Conservation (phyloP, 2,329 filamentous ascomycete genomes). For the Aureobasidium sp. region DNA sequence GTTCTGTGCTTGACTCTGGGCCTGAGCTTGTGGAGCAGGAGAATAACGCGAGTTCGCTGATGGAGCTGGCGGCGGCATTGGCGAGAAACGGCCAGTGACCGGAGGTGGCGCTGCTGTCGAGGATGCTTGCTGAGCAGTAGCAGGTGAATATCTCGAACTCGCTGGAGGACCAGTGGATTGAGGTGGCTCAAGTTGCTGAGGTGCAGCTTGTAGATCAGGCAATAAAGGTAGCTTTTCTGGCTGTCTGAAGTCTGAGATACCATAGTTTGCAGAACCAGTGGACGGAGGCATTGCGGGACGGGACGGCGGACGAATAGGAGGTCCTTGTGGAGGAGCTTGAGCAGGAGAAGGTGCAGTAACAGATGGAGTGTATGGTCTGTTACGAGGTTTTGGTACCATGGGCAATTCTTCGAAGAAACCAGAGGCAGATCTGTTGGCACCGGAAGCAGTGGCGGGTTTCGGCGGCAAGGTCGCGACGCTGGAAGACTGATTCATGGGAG, state of each 20-base stretch:
- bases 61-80: slow-evolving; percentile 37
- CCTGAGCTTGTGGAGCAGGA: slow-evolving; percentile 40
- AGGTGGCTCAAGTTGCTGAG: slow-evolving; percentile 24
- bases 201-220: slow-evolving; percentile 30
- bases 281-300: slow-evolving; percentile 21
- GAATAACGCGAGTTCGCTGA: slow-evolving; percentile 49
- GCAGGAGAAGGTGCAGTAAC: slow-evolving; percentile 11
- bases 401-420: slow-evolving; percentile 46
- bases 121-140: slow-evolving; percentile 26
- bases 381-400: slow-evolving; percentile 34
- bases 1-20: slow-evolving; percentile 29
- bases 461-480: slow-evolving; percentile 8
- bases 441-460: slow-evolving; percentile 22
- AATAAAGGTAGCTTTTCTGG: slow-evolving; percentile 36
- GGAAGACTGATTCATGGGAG: slow-evolving; percentile 32
- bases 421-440: slow-evolving; percentile 23
- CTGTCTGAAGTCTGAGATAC: slow-evolving; percentile 30
- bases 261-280: slow-evolving; percentile 23
- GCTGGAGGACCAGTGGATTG: slow-evolving; percentile 25
- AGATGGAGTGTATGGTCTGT: slow-evolving; percentile 22
- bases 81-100: slow-evolving; percentile 23
- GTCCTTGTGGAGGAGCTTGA: slow-evolving; percentile 15
- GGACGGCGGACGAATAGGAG: slow-evolving; percentile 15
- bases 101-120: slow-evolving; percentile 25
- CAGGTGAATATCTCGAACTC: slow-evolving; percentile 27